These are phyloP conservation scores for Pulveroboletus ravenelii DNA, from an alignment of 768 basidiomycete genomes.

Conservation along the genomic window DNA sequence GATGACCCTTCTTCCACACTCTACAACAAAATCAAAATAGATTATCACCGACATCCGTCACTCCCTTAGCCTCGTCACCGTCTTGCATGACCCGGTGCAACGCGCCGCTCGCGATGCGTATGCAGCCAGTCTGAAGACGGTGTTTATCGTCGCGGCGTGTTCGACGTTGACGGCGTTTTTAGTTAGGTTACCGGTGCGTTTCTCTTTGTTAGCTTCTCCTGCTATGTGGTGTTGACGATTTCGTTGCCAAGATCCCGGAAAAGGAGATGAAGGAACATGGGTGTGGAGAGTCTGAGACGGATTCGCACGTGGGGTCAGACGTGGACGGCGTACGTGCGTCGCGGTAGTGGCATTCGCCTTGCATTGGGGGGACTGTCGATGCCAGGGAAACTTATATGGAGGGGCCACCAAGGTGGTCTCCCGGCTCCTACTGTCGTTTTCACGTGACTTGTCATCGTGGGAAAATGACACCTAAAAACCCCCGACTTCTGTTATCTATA, in stretches of 20 bases:
- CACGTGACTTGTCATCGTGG: too few relatives aligned
- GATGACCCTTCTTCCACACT: not conserved
- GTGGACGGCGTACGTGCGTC: not conserved
- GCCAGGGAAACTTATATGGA: too few relatives aligned
- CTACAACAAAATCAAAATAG: not conserved
- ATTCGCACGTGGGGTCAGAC: not conserved
- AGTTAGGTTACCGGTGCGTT: slow-evolving; percentile 15
- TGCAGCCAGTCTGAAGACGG: slow-evolving; percentile 16
- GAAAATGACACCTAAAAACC: too few relatives aligned
- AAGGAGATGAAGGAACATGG: not conserved
- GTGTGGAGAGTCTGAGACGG: not conserved
- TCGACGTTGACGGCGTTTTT: slow-evolving; percentile 18
- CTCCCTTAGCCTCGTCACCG: slow-evolving; percentile 13
- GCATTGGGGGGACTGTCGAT: not conserved
- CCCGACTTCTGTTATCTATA: too few relatives aligned
- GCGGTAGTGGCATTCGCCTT: not conserved
- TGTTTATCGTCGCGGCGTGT: slow-evolving; percentile 18
- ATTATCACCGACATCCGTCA: slow-evolving; percentile 18
- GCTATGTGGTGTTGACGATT: not conserved
- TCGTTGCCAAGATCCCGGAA: slow-evolving; percentile 10
- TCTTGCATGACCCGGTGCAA: slow-evolving; percentile 10
- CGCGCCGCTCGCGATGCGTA: slow-evolving; percentile 18
- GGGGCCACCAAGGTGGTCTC: too few relatives aligned
- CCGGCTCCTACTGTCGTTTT: too few relatives aligned
- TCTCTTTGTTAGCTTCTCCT: not conserved